Evolutionary conservation across 805 yeast genomes (phyloP).

Genomic region (Candida silvicultrix): DNA sequence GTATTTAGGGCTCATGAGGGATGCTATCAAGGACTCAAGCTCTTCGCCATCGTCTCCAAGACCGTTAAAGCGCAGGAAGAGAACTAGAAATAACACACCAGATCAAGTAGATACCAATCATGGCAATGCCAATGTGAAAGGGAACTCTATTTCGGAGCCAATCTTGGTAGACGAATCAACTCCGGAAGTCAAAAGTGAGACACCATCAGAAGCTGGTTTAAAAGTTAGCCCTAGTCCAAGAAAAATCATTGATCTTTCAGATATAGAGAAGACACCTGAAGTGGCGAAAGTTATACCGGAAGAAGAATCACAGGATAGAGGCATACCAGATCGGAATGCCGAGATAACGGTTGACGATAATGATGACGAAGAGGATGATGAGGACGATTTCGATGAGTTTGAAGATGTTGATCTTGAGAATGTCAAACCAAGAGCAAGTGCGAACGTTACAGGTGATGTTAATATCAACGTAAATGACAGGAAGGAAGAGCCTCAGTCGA

Average conservation of each 20-base stretch:
- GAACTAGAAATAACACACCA: background rate
- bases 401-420: slow-evolving; percentile 21
- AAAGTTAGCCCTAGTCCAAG: background rate
- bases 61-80: slow-evolving; percentile 20
- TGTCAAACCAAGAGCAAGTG: slow-evolving; percentile 14
- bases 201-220: background rate
- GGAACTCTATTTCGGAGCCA: background rate
- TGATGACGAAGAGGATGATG: slow-evolving; percentile 26
- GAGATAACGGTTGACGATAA: slow-evolving; percentile 3
- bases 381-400: slow-evolving; percentile 17
- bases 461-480: slow-evolving; percentile 2
- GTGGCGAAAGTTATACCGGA: background rate
- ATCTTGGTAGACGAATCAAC: background rate
- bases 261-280: background rate
- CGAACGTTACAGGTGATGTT: slow-evolving; percentile 9
- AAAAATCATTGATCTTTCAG: background rate
- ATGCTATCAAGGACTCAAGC: slow-evolving; percentile 2
- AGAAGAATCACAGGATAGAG: background rate
- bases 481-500: slow-evolving; percentile 5
- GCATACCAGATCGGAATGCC: slow-evolving; percentile 3
- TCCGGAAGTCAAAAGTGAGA: background rate
- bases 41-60: slow-evolving; percentile 2
- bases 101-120: background rate
- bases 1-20: slow-evolving; percentile 15
- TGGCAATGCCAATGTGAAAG: background rate